Conservation (phyloP, 441 rosid genomes). For the Daphne laureola region DNA sequence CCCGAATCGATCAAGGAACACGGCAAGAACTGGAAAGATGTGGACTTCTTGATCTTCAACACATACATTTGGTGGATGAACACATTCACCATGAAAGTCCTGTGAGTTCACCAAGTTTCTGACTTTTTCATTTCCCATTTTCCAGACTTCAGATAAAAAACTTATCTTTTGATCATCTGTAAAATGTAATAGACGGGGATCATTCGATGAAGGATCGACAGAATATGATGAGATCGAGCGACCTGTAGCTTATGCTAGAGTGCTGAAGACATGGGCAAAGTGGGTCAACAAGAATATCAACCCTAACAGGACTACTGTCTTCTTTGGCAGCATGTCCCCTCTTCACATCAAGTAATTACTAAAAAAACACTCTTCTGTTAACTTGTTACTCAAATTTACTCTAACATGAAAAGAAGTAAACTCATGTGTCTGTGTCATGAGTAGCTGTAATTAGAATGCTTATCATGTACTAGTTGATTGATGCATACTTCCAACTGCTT, state of each 20-base stretch:
- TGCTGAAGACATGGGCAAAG: conserved; percentile 67
- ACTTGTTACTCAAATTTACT: too few species aligned
- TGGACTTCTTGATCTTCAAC: conserved; percentile 79
- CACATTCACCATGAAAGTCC: conserved; percentile 63
- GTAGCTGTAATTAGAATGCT: too few species aligned
- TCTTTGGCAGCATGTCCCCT: conserved; percentile 89
- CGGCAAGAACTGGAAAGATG: conserved; percentile 68
- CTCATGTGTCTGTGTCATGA: neutral
- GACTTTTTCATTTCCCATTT: neutral
- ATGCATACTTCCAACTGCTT: too few species aligned
- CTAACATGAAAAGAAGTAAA: neutral
- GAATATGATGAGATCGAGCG: conserved; percentile 69
- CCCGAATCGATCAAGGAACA: conserved; percentile 77
- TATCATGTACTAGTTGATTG: too few species aligned
- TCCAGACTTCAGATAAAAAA: neutral
- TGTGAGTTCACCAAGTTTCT: conserved; percentile 41
- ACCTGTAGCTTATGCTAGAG: conserved; percentile 62
- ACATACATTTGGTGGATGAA: conserved; percentile 99
- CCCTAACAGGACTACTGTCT: conserved; percentile 62
- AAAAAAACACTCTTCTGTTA: neutral
- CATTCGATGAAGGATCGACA: conserved; percentile 64
- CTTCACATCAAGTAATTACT: conserved; percentile 80
- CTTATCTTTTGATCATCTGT: neutral
- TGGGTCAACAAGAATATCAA: conserved; percentile 76
- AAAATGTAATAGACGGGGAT: conserved; percentile 49